Base-by-base conservation (phyloP, 441 rosid species). In the Mallotus repandus region DNA sequence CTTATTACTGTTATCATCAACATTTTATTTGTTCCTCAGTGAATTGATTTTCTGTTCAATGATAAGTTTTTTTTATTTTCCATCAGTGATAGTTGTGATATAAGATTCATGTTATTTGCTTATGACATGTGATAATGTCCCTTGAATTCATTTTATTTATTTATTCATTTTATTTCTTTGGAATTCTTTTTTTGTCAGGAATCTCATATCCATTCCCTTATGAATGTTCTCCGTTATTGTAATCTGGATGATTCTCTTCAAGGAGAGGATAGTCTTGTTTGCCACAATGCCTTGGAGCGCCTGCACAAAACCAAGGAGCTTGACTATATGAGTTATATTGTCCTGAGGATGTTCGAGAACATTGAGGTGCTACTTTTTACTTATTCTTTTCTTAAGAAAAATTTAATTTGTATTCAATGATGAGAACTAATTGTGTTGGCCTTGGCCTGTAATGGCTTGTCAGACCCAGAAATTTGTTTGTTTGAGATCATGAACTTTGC, bases 241-340 rank as follows among this genome's bases (percentile, higher is more conserved):
- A 91, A 97, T 84, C 85, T 97, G 65, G 99, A 97, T 57, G 99
- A 97, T 78, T 90, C 99, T 68, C 99, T 94, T 73, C 95, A 83
- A 79, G 99, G 85, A 75, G 99, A 97, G 84, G 98, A 85, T 60
- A 90, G 99, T 79, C 99, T 97, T 73, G 86, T 97, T 65, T 93
- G 86, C 81, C 84, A 73, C 64, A 84, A 69, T 84, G 99, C 86
- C 69, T 88, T 95, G 82, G 99, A 95, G 78, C 97, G 99, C 53
- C 79, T 97, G 74, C 83, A 74, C 75, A 93, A 89, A 76, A 95
- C 98, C 15, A 90, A 90, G 82, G 99, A 95, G 87, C 99, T 97
- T 64, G 99, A 97, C 81, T 97, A 93, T 88, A 97, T 95, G 99
- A 97, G 99, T 76, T 90, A 93, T 79, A 95, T 97, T 25, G 98